Percentiles rank a stretch among this genome's conserved stretches.
Evolutionary conservation across 306 rosid species (phyloP).

Genomic region (Cicer arietinum): DNA sequence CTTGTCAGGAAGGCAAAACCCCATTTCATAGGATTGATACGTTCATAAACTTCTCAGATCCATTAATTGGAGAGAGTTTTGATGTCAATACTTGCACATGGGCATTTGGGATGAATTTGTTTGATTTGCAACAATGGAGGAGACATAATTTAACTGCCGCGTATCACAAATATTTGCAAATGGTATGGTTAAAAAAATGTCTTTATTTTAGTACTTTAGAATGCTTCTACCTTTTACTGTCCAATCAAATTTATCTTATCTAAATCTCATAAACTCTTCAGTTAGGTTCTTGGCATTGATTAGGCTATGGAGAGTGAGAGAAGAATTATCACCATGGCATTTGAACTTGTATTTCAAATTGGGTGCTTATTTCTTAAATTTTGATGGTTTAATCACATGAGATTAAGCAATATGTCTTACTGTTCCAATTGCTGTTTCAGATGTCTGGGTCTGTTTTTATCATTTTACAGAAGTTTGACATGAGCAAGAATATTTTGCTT

Average conservation of each 20-base stretch:
- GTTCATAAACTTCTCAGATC: constrained; percentile 46
- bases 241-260: constrained; percentile 2
- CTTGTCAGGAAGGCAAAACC: constrained; percentile 45
- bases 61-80: constrained; percentile 31
- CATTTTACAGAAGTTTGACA: not conserved
- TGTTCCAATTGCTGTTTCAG: not conserved
- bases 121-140: constrained; percentile 48
- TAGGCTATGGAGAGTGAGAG: constrained; percentile 11
- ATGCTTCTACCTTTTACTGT: constrained; percentile 8
- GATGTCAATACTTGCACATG: constrained; percentile 44
- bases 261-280: constrained; percentile 15
- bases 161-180: constrained; percentile 39
- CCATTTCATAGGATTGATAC: constrained; percentile 39
- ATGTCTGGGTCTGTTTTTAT: not conserved
- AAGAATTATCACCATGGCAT: constrained; percentile 7
- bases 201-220: constrained; percentile 20
- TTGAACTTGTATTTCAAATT: constrained; percentile 10
- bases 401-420: not conserved
- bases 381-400: constrained; percentile 6
- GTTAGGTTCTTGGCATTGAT: not conserved
- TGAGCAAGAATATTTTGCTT: not conserved
- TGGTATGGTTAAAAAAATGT: constrained; percentile 40
- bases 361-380: not conserved
- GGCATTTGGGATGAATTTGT: constrained; percentile 48
- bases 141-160: constrained; percentile 36